phyloP scores from a whole-genome alignment of 352 stramenopile species.

The Phytopythium sindhum region DNA sequence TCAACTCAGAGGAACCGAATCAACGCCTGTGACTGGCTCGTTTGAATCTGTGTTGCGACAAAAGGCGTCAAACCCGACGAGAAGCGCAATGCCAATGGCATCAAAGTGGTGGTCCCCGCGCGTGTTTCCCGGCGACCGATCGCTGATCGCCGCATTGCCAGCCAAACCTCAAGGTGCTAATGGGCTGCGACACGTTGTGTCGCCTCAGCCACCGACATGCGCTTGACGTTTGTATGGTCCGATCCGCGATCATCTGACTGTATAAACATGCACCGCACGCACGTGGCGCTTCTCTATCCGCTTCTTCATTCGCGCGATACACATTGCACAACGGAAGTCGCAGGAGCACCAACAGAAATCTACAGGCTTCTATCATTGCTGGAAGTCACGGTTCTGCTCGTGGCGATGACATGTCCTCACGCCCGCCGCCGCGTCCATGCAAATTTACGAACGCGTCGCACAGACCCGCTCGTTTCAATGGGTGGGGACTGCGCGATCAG shows the following conservation, averaged over 20 bases:
- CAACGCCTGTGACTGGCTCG: not conserved
- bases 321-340: not conserved
- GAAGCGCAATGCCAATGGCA: not conserved
- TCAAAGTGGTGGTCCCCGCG: not conserved
- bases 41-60: not conserved
- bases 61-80: not conserved
- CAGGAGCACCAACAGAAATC: not conserved
- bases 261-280: conserved; percentile 6
- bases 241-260: not conserved
- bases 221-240: not conserved
- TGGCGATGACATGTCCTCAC: not conserved
- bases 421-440: not conserved
- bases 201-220: not conserved
- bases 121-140: not conserved
- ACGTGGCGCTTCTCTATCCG: not conserved
- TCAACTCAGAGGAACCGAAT: not conserved
- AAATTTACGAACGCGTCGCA: not conserved
- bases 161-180: not conserved
- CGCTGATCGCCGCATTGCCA: not conserved
- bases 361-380: no score
- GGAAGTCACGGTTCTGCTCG: no score
- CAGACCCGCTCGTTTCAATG: conserved; percentile 1
- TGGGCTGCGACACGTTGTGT: not conserved
- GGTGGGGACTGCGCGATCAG: not conserved
- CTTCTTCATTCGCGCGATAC: not conserved